These are phyloP conservation scores for Aureobasidium sp. DNA, from an alignment of 2,329 filamentous ascomycete species.

Conservation along the genomic window DNA sequence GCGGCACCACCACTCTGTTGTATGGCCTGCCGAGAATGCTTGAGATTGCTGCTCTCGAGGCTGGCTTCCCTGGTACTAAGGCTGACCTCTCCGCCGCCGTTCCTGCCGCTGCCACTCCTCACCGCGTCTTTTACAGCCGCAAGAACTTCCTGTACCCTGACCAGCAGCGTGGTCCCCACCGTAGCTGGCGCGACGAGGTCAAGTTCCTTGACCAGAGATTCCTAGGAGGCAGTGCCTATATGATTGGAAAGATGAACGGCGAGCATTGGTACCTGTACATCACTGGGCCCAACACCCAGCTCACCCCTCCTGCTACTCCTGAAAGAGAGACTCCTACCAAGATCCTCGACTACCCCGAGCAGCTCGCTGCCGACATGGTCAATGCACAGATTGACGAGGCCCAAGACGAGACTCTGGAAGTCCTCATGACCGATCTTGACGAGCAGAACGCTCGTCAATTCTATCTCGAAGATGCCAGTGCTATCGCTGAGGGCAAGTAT, in stretches of 20 bases:
- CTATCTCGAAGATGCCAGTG: slow-evolving; percentile 75
- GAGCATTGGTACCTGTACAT: slow-evolving; percentile 99
- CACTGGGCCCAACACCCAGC: slow-evolving; percentile 70
- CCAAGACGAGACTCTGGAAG: slow-evolving; percentile 68
- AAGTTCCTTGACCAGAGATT: slow-evolving; percentile 89
- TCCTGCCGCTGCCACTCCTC: slow-evolving; percentile 72
- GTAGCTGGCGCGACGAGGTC: slow-evolving; percentile 96
- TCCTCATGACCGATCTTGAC: slow-evolving; percentile 63
- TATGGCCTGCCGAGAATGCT: slow-evolving; percentile 84
- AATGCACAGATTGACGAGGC: slow-evolving; percentile 36
- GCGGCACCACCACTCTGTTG: slow-evolving; percentile 89
- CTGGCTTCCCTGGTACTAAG: slow-evolving; percentile 80
- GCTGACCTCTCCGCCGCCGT: slow-evolving; percentile 59
- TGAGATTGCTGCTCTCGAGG: slow-evolving; percentile 79
- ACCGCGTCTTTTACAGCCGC: slow-evolving; percentile 96
- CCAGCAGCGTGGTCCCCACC: slow-evolving; percentile 86
- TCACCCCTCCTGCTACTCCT: slow-evolving; percentile 79
- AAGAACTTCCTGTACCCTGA: slow-evolving; percentile 98
- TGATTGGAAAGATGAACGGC: slow-evolving; percentile 99
- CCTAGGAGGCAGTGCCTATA: slow-evolving; percentile 87
- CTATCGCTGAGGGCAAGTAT: slow-evolving; percentile 76
- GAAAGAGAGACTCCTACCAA: slow-evolving; percentile 50
- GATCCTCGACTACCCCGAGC: slow-evolving; percentile 50
- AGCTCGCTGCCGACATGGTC: slow-evolving; percentile 20
- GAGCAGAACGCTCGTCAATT: slow-evolving; percentile 60